Evolutionary conservation across 805 yeast genomes (phyloP).

Genomic region (Saccharomyces eubayanus): DNA sequence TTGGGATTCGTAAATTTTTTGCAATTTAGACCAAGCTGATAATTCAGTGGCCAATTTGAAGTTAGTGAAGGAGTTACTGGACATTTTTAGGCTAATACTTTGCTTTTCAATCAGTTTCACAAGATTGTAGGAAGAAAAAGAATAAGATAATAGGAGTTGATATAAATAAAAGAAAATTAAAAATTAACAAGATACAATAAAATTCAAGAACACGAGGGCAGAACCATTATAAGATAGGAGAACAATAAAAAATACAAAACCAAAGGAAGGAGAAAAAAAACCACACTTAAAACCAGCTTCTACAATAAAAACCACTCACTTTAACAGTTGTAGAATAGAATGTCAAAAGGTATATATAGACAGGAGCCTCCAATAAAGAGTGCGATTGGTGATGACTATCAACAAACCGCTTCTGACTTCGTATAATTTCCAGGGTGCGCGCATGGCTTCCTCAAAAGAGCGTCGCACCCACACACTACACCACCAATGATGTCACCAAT

Average conservation of each 20-base stretch:
- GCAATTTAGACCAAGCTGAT: slow-evolving; percentile 77
- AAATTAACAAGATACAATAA: not conserved
- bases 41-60: slow-evolving; percentile 63
- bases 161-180: not conserved
- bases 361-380: not conserved
- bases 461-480: not conserved
- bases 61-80: slow-evolving; percentile 33
- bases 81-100: slow-evolving; percentile 6
- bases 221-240: not conserved
- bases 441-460: not conserved
- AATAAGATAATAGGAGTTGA: not conserved
- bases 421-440: not conserved
- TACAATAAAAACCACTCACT: not conserved
- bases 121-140: not conserved
- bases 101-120: not conserved
- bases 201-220: not conserved
- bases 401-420: not conserved
- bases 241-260: not conserved
- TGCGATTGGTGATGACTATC: slow-evolving; percentile 5
- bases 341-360: not conserved
- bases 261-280: not conserved
- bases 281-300: not conserved
- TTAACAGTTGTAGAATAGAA: not conserved
- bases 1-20: slow-evolving; percentile 55
- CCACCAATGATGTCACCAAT: not conserved